Evolutionary conservation across 2,329 filamentous ascomycete species (phyloP), one percentile per base, ranked within the genome.

Genomic region (Beauveria sp.): DNA sequence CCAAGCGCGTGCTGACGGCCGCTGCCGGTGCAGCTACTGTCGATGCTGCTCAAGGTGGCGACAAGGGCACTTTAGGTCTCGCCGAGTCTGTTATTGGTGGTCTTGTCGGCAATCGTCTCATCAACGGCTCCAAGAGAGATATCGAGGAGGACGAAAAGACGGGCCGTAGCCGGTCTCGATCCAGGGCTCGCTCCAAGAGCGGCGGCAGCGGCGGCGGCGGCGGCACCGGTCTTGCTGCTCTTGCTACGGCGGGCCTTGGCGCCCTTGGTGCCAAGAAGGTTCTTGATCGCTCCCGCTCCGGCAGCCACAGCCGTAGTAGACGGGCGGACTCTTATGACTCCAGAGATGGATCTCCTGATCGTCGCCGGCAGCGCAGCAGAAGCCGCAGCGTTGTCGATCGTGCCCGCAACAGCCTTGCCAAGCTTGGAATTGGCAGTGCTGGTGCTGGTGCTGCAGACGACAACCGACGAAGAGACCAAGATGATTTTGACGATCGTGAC

Each of bases 21-120:
- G 93, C 93, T 28, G 83, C 85, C 28, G 89, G 91, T 75, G 92
- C 93, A 63, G 93, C 90, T 67, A 90, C 91, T 62, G 89, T 96
- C 64, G 91, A 97, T 73, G 86, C 87, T 9, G 88, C 87, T 26
- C 83, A 92, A 48, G 83, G 92, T 68, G 80, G 82, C 20, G 85
- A 88, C 67, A 87, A 90, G 72, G 88, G 92, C 76, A 96, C 92
- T 76, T 85, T 91, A 53, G 89, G 95, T 68, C 82, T 96, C 61
- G 81, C 92, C 46, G 91, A 96, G 73, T 90, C 93, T 43, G 92
- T 96, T 61, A 84, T 97, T 63, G 93, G 92, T 70, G 93, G 93
- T 74, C 83, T 97, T 51, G 85, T 93, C 38, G 89, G 91, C 50
- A 96, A 92, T 75, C 88, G 90, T 60, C 78, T 96, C 64, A 84